Evolutionary conservation across 176 grass and related monocot species (phyloP).

Genomic region (Oryza meridionalis): DNA sequence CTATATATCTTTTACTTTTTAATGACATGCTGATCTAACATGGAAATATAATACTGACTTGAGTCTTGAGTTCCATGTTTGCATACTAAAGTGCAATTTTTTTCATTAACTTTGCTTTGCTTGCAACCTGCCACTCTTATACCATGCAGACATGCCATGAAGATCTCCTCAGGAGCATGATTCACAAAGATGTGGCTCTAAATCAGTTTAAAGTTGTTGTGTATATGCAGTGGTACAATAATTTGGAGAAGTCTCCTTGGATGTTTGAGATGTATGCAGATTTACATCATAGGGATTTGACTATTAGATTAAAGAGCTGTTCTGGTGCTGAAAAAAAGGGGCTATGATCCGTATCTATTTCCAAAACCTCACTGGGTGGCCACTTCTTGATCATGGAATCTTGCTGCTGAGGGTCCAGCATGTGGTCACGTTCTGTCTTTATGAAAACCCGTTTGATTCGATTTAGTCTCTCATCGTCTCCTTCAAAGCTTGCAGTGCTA

Average conservation of each 20-base stretch:
- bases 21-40: not conserved
- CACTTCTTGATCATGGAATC: conserved; percentile 72
- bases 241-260: not conserved
- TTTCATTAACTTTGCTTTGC: not conserved
- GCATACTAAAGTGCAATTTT: conserved; percentile 4
- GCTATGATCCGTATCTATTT: conserved; percentile 62
- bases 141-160: conserved; percentile 18
- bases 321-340: conserved; percentile 72
- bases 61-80: conserved; percentile 16
- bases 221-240: conserved; percentile 36
- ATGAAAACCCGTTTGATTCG: conserved; percentile 54
- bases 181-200: conserved; percentile 38
- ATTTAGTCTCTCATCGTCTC: conserved; percentile 42
- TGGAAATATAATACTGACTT: conserved; percentile 1
- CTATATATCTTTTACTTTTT: not conserved
- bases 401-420: conserved; percentile 63
- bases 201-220: conserved; percentile 17
- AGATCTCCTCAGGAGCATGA: conserved; percentile 26
- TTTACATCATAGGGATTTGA: conserved; percentile 58
- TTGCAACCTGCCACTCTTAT: conserved; percentile 8
- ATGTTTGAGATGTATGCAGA: conserved; percentile 17
- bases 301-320: conserved; percentile 54
- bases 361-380: conserved; percentile 68
- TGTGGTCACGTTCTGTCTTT: conserved; percentile 60
- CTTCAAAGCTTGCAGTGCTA: conserved; percentile 44